Percentiles rank a stretch among this genome's conserved stretches.
Evolutionary conservation across 1,284 basidiomycete species (phyloP).

Genomic region (Malassezia dermatis): DNA sequence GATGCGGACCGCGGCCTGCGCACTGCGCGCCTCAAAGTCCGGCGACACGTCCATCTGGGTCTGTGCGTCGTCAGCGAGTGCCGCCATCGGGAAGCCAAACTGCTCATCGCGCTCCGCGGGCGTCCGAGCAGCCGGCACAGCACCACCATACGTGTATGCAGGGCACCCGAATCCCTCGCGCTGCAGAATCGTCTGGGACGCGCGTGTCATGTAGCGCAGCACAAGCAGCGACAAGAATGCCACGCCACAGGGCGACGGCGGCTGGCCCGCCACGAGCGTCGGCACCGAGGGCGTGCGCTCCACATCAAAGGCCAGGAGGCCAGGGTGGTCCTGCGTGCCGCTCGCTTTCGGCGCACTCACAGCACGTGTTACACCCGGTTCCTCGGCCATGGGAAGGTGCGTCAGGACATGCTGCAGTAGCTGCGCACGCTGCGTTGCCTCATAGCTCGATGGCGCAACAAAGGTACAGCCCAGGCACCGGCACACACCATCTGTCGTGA

Average conservation of each 20-base stretch:
- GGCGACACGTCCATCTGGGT: neutral
- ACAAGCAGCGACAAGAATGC: constrained; percentile 35
- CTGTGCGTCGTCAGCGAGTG: neutral
- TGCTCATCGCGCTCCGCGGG: constrained; percentile 27
- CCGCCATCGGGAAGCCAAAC: constrained; percentile 36
- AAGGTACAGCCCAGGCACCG: constrained; percentile 30
- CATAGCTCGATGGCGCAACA: neutral
- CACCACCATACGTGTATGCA: constrained; percentile 13
- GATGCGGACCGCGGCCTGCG: constrained; percentile 25
- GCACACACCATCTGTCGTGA: constrained; percentile 26
- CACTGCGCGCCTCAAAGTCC: constrained; percentile 4
- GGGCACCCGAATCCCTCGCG: constrained; percentile 22
- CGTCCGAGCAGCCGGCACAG: neutral
- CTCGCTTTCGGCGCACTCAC: constrained; percentile 7
- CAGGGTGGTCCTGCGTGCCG: constrained; percentile 37
- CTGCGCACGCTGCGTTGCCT: constrained; percentile 1
- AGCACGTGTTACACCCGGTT: neutral
- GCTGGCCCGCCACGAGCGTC: constrained; percentile 18
- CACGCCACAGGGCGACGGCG: constrained; percentile 29
- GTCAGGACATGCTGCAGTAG: constrained; percentile 12
- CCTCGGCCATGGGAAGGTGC: constrained; percentile 4
- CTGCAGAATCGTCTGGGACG: constrained; percentile 25
- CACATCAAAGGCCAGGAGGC: constrained; percentile 31
- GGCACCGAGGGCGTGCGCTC: constrained; percentile 36
- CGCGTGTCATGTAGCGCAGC: constrained; percentile 34